Conservation (phyloP, 2,329 filamentous ascomycete genomes). For the Verticillium isaacii region DNA sequence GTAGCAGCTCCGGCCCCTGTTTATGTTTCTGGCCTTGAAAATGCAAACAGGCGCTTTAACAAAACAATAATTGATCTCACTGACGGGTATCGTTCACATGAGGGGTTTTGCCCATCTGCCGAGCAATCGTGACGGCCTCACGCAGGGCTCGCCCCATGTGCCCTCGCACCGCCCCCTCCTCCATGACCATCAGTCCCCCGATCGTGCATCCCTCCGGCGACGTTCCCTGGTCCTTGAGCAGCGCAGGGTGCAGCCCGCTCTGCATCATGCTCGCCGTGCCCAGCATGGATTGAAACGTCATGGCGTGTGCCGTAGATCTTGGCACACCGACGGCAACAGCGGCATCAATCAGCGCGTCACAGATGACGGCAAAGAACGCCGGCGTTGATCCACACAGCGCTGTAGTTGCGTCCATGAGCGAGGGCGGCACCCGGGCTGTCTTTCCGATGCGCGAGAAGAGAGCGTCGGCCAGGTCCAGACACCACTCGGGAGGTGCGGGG, state of each 20-base stretch:
- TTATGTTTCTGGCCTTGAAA: no score
- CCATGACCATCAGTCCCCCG: slow-evolving; percentile 51
- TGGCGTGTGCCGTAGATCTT: slow-evolving; percentile 47
- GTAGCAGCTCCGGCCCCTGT: no score
- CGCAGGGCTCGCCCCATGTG: slow-evolving; percentile 19
- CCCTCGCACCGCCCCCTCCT: slow-evolving; percentile 49
- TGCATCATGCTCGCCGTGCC: slow-evolving; percentile 50
- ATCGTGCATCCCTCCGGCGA: slow-evolving; percentile 59
- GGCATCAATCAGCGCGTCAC: slow-evolving; percentile 55
- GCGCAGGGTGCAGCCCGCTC: slow-evolving; percentile 48
- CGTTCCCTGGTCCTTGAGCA: slow-evolving; percentile 52
- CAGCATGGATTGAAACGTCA: slow-evolving; percentile 56
- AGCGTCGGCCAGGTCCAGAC: slow-evolving; percentile 25
- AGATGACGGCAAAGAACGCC: slow-evolving; percentile 54
- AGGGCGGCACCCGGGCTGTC: slow-evolving; percentile 42
- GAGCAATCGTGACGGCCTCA: slow-evolving; percentile 40
- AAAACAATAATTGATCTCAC: background rate
- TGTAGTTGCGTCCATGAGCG: slow-evolving; percentile 50
- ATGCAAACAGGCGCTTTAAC: no score
- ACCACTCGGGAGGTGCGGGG: slow-evolving; percentile 12
- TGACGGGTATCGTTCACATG: slow-evolving; percentile 35
- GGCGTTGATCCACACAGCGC: slow-evolving; percentile 57
- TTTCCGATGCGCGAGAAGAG: slow-evolving; percentile 53
- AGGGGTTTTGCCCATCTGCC: slow-evolving; percentile 30
- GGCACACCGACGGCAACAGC: slow-evolving; percentile 57